Base-by-base conservation (phyloP, 2,329 filamentous ascomycete genomes). In the Colletotrichum sp. region DNA sequence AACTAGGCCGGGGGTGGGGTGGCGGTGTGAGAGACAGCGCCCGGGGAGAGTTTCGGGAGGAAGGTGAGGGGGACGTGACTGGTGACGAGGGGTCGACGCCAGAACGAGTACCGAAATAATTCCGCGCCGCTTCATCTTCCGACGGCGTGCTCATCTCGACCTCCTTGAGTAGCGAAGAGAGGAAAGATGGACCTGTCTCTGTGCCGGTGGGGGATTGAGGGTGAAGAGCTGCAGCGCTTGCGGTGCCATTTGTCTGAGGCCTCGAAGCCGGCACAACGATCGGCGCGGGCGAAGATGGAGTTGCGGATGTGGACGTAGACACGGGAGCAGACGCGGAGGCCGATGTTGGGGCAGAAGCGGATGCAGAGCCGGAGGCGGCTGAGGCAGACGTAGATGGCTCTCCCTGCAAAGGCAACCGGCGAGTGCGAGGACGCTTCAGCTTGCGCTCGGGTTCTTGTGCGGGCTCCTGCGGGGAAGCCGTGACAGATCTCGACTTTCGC, bases 161-260 rank as follows among this genome's bases (percentile, higher is more conserved):
- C 84, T 99, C 96, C 82, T 95, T 95, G 66, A 99, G 87, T 8
- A 99, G 88, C 1, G 95, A 96, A 28, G 95, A 95, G 9, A 99
- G 89, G 82, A 99, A 96, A 7, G 95, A 96, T 9, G 95, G 95
- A 90, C 91, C 32, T 88, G 89, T 52, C 87, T 78, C 73, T 78
- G 66, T 78, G 77, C 78, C 44, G 78, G 78, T 69, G 77, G 68
- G 74, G 34, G 34, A 77, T 60, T 60, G 70, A n/a, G 60, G 52
- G 39, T 49, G 69, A 34, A 36, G 71, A 18, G 66, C 12, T 18
- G 72, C 34, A 28, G 59, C 30, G 30, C 13, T 63, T 16, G 59
- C 32, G 13, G 62, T 39, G 32, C 77, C 66, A 30, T 76, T 79
- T 21, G 74, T 71, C 7, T 76, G 69, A 26, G 77, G 24, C 26